Conservation (phyloP, 371 early-diverging fungal genomes). For the Choanephora cucurbitarum region DNA sequence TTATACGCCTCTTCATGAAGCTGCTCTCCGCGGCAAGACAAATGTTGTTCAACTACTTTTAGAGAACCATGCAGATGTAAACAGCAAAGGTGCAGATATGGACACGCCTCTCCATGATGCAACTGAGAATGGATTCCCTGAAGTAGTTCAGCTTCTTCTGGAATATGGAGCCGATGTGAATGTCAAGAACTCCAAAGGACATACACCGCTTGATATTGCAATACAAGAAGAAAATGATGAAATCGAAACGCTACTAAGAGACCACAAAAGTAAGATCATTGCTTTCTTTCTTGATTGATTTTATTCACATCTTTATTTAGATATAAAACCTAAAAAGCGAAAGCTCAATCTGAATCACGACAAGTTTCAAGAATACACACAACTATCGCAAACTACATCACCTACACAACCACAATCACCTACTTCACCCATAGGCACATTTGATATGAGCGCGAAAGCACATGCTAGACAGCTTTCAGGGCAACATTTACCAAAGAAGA, state of each 20-base stretch:
- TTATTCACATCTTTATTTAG: constrained; percentile 1
- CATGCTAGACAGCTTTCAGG: constrained; percentile 43
- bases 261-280: constrained; percentile 14
- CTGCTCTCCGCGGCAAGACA: constrained; percentile 68
- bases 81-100: constrained; percentile 68
- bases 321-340: constrained; percentile 29
- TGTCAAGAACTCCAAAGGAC: constrained; percentile 52
- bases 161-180: constrained; percentile 50
- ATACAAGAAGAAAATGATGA: constrained; percentile 48
- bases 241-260: constrained; percentile 27
- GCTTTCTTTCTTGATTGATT: not conserved
- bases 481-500: constrained; percentile 43
- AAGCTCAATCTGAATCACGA: constrained; percentile 28
- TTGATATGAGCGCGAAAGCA: constrained; percentile 22
- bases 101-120: constrained; percentile 87
- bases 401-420: constrained; percentile 21
- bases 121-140: constrained; percentile 61
- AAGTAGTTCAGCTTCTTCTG: constrained; percentile 44
- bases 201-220: constrained; percentile 60
- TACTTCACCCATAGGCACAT: constrained; percentile 12
- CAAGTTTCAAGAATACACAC: not conserved
- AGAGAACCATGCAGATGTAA: constrained; percentile 71
- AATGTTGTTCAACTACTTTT: constrained; percentile 66
- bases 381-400: not conserved
- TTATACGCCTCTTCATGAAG: constrained; percentile 79